These are phyloP conservation scores for Coemansia sp. DNA, from an alignment of 192 early-diverging fungal species.

Conservation along the genomic window DNA sequence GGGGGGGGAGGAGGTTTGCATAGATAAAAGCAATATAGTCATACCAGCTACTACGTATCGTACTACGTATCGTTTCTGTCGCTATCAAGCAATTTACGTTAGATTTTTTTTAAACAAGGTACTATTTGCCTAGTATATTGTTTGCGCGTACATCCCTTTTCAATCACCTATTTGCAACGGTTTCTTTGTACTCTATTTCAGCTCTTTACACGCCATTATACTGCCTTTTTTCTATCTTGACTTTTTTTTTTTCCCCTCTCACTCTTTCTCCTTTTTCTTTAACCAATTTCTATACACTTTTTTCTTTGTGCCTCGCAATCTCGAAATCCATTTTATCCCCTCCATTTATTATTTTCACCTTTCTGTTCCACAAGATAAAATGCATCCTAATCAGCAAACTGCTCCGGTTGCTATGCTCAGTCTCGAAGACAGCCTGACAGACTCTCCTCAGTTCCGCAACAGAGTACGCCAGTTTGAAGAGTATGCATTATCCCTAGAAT, in stretches of 20 bases:
- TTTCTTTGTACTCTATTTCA: too few species aligned
- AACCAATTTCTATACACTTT: not conserved
- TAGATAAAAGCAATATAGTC: not conserved
- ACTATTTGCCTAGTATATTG: not conserved
- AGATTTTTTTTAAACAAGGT: not conserved
- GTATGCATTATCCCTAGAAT: conserved; percentile 32
- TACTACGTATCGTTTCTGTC: too few species aligned
- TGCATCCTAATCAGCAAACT: not conserved
- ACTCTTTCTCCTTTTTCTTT: not conserved
- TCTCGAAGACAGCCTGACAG: conserved; percentile 28
- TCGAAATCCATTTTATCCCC: not conserved
- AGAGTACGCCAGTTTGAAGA: conserved; percentile 36
- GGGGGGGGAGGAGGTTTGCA: not conserved
- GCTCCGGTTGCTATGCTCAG: conserved; percentile 13
- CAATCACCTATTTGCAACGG: not conserved
- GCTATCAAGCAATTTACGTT: too few species aligned
- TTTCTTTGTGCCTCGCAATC: too few species aligned
- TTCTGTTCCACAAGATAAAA: not conserved
- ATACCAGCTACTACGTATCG: too few species aligned
- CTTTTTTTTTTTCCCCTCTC: not conserved
- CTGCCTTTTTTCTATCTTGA: not conserved
- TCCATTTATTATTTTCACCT: not conserved
- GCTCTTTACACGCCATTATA: too few species aligned
- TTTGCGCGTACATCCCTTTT: not conserved
- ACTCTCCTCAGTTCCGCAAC: conserved; percentile 41